Evolutionary conservation across 2,329 filamentous ascomycete species (phyloP), one percentile per base, ranked within the genome.

Genomic region (Trichothecium sympodiale): DNA sequence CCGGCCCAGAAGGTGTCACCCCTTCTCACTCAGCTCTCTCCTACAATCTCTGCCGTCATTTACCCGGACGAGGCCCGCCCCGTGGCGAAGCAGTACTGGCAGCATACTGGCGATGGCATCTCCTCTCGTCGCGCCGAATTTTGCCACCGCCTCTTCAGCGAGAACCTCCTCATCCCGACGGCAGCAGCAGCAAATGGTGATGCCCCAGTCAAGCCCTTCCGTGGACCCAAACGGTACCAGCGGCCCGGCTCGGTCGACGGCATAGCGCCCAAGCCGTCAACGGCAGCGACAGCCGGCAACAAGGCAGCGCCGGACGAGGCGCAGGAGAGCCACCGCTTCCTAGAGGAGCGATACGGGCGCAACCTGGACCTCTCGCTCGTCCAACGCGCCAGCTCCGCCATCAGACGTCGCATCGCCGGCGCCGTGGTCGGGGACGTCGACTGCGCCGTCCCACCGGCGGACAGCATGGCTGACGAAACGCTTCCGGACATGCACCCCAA

Each of bases 11-110:
- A 66, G 28, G 55, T 10, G 20, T 62, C 72, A 2, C 59, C 68
- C 5, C 60, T 67, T 25, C 64, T 79, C n/a, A 60, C 56, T 31
- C 63, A 67, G 27, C 57, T 82, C 18, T 61, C 63, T 3, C 78
- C 80, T 0, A 65, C 69, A 8, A 62, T 88, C 16, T 82, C 73
- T 2, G 78, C 77, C 17, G 77, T 94, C 3, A 53, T 96, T 29
- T 86, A 81, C 47, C 74, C 79, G 1, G 64, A 71, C 31, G 72
- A 77, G 10, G 61, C 76, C 14, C 88, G 80, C 47, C 61, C 74
- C 4, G 58, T 83, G 40, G 84, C 86, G n/a, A 96, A 95, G 57
- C 75, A 87, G 49, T 95, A 94, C 51, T 98, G 91, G 91, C 91
- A 96, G 56, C 91, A 98, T 56, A 83, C 84, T 1, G 91, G 91